A percentile compares a stretch with the other conserved stretches of the same genome.
phyloP scores from a whole-genome alignment of 139 green algal species.

The Chlorokybus atmophyticus region DNA sequence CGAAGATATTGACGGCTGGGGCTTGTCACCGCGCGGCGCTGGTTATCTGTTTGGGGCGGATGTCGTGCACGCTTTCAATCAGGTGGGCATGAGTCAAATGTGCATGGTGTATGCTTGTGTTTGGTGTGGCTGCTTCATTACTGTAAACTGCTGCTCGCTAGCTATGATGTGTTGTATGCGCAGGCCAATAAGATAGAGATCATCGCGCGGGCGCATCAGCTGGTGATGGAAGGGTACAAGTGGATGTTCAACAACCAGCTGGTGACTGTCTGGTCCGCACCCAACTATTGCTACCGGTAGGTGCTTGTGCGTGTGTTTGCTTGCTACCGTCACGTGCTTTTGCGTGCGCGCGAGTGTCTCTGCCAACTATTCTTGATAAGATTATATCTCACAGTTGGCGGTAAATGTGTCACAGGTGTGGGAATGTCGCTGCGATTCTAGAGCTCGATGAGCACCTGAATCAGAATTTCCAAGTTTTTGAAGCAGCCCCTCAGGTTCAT shows the following conservation, averaged over 20 bases:
- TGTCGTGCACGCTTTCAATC: conserved; percentile 42
- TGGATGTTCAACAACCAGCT: conserved; percentile 92
- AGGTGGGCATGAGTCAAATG: too few species aligned
- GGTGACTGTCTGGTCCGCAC: conserved; percentile 94
- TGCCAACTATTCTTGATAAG: too few species aligned
- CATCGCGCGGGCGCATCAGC: conserved; percentile 85
- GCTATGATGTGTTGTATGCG: too few species aligned
- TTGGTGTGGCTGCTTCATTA: too few species aligned
- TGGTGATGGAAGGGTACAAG: conserved; percentile 99
- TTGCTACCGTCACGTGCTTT: neutral
- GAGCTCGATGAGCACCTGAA: conserved; percentile 82
- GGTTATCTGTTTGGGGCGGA: conserved; percentile 96
- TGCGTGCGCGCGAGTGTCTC: neutral
- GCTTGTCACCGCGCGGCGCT: conserved; percentile 58
- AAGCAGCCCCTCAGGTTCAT: conserved; percentile 70
- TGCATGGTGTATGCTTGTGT: too few species aligned
- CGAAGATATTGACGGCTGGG: conserved; percentile 96
- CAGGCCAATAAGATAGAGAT: conserved; percentile 66
- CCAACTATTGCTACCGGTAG: conserved; percentile 98
- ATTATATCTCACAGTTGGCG: too few species aligned
- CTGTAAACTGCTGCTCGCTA: too few species aligned
- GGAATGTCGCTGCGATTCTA: conserved; percentile 95
- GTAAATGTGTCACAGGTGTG: conserved; percentile 41
- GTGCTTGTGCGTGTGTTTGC: neutral
- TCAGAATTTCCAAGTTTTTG: conserved; percentile 89